Evolutionary conservation across 192 early-diverging fungal genomes (phyloP).

Genomic region (Hyaloraphidium curvatum): DNA sequence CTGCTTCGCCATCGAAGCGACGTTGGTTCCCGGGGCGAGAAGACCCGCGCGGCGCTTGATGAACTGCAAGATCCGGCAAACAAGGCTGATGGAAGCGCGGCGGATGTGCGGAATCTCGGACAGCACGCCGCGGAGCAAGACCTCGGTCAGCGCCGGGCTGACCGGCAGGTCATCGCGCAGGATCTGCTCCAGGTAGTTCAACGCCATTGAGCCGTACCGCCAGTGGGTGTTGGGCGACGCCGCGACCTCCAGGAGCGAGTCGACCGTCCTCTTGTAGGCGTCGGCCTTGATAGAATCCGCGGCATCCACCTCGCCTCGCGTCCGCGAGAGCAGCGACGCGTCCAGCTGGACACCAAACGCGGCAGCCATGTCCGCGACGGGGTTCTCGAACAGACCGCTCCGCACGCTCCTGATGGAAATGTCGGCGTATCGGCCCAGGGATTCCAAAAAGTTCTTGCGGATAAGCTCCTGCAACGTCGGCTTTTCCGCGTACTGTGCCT

Average conservation of each 20-base stretch:
- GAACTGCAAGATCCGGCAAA: conserved; percentile 38
- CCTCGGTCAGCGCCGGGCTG: conserved; percentile 29
- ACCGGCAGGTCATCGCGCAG: conserved; percentile 38
- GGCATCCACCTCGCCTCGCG: conserved; percentile 16
- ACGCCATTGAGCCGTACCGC: conserved; percentile 60
- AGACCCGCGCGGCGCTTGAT: conserved; percentile 47
- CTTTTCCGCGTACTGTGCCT: too few species aligned
- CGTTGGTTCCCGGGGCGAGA: conserved; percentile 15
- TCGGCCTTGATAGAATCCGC: conserved; percentile 8
- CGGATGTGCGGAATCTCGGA: conserved; percentile 58
- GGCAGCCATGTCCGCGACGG: conserved; percentile 6
- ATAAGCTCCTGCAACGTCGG: conserved; percentile 43
- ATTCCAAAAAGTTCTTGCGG: conserved; percentile 38
- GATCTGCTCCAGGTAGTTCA: conserved; percentile 56
- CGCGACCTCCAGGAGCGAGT: conserved; percentile 30
- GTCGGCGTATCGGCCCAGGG: conserved; percentile 26
- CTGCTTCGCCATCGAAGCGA: conserved; percentile 21
- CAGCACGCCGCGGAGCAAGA: conserved; percentile 37
- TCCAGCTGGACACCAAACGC: background rate
- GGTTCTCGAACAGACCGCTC: conserved; percentile 8
- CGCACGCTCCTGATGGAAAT: conserved; percentile 23
- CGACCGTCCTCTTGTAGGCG: conserved; percentile 24
- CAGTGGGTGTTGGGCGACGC: too few species aligned
- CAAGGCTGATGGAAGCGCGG: conserved; percentile 34
- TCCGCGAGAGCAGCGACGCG: conserved; percentile 6